These are phyloP conservation scores for Cutaneotrichosporon dermatis DNA, from an alignment of 1,284 basidiomycete genomes.

Conservation along the genomic window DNA sequence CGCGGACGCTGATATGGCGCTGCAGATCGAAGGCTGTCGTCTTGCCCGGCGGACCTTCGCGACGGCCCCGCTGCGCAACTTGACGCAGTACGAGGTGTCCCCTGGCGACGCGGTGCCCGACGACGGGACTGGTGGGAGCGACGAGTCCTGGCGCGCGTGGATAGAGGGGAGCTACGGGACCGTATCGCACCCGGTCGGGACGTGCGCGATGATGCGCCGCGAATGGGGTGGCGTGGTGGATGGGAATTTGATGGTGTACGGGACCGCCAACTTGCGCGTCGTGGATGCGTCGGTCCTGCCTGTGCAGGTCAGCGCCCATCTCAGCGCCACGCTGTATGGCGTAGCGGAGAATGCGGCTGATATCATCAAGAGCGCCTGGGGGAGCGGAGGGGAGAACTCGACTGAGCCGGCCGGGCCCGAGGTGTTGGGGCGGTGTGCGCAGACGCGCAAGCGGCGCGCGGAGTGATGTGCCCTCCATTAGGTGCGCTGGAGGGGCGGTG, in stretches of 20 bases:
- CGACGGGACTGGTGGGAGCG: not conserved
- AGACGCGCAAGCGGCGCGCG: no score
- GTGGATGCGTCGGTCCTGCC: conserved; percentile 51
- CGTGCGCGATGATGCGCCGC: conserved; percentile 62
- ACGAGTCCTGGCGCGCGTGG: conserved; percentile 3
- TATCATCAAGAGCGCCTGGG: conserved; percentile 53
- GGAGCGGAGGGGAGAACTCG: no score
- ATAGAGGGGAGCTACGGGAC: conserved; percentile 25
- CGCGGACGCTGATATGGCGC: conserved; percentile 38
- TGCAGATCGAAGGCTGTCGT: conserved; percentile 39
- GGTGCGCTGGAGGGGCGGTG: no score
- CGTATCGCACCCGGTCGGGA: conserved; percentile 58
- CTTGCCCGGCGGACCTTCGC: conserved; percentile 38
- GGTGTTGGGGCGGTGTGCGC: no score
- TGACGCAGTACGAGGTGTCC: conserved; percentile 12
- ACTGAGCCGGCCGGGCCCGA: no score
- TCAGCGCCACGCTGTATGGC: conserved; percentile 58
- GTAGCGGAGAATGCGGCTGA: conserved; percentile 64
- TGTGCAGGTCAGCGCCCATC: conserved; percentile 47
- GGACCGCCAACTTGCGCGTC: conserved; percentile 53
- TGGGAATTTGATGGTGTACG: conserved; percentile 60
- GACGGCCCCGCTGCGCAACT: conserved; percentile 25
- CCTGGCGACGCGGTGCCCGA: conserved; percentile 2
- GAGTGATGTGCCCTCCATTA: no score
- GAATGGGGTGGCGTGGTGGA: conserved; percentile 63